Base-by-base conservation (phyloP, 2,329 filamentous ascomycete species). In the Helotiales sp. region DNA sequence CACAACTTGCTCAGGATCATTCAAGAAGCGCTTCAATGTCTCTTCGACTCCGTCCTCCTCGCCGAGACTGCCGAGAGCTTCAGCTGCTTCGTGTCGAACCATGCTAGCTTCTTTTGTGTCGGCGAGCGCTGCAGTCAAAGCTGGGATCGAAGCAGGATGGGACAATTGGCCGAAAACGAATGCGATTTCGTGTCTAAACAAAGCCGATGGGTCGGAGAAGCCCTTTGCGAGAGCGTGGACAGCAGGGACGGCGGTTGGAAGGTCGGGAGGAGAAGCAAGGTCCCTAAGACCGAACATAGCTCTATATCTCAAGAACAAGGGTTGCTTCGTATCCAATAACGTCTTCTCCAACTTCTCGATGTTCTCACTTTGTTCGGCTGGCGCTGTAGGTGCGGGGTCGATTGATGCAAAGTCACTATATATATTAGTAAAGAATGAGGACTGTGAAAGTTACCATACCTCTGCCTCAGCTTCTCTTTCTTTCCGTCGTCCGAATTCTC, bases 231-330 rank as follows among this genome's bases (percentile, higher is more conserved):
- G 83, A 10, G 93, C 90, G 44, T 88, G 82, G 53, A 99, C 84
- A 17, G 95, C 93, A n/a, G 90, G 88, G 15, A 91, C 84, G 6
- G 93, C 93, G 1, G 93, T 96, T 1, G 92, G 90, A 42, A 96
- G 86, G 70, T 96, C 89, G 9, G 93, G 93, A 15, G 95, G 95
- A 3, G 93, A 97, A 22, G 93, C 92, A 52, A 99, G 86, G 74
- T 99, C 95, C 70, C 95, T 89, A 52, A 99, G 86, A 58, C 91
- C 90, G 72, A 99, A 99, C 95, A 99, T 99, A 73, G 95, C 93
- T 69, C 95, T 87, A 77, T 99, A 99, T 72, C 95, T 87, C 71
- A 91, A 79, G 80, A 99, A 99, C 12, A 99, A 84, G 24, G 92
- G 90, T 49, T 87, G 77, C 5, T 78, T 82, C 5, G 88, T 87